Evolutionary conservation across 2,329 filamentous ascomycete genomes (phyloP).

Genomic region (Aureobasidium sp.): DNA sequence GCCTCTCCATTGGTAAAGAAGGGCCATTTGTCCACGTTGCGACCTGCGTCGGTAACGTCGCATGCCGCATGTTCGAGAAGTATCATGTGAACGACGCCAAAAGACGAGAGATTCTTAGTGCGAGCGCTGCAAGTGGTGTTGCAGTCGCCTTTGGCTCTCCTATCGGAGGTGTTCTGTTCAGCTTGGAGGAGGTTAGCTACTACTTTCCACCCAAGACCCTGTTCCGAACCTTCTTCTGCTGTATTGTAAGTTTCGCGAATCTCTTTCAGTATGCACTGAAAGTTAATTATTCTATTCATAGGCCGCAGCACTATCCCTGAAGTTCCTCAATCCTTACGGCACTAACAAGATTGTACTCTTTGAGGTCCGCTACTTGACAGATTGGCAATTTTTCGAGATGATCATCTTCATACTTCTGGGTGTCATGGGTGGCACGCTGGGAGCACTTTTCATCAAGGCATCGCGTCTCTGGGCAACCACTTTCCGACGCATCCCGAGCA

Average conservation of each 20-base stretch:
- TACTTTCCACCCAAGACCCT: constrained; percentile 97
- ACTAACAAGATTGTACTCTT: constrained; percentile 96
- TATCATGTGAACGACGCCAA: constrained; percentile 94
- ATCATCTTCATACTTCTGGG: constrained; percentile 79
- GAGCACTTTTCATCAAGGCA: constrained; percentile 94
- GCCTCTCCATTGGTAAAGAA: constrained; percentile 89
- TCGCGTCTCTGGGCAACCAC: constrained; percentile 82
- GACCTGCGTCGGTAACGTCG: constrained; percentile 90
- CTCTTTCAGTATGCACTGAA: not conserved
- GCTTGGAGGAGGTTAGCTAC: constrained; percentile 90
- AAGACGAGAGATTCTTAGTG: constrained; percentile 85
- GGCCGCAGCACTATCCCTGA: constrained; percentile 76
- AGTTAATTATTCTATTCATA: constrained; percentile 16
- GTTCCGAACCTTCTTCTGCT: constrained; percentile 97
- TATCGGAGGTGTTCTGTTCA: constrained; percentile 83
- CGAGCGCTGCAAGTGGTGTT: constrained; percentile 83
- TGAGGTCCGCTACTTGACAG: constrained; percentile 79
- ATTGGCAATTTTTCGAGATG: constrained; percentile 94
- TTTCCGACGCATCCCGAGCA: constrained; percentile 71
- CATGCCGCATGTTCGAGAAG: constrained; percentile 86
- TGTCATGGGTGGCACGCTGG: constrained; percentile 72
- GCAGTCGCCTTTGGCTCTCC: constrained; percentile 92
- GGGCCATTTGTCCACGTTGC: constrained; percentile 97
- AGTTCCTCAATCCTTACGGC: constrained; percentile 92
- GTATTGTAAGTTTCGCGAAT: constrained; percentile 55